Base-by-base conservation (phyloP, 2,329 filamentous ascomycete species). In the Alternaria sp. region DNA sequence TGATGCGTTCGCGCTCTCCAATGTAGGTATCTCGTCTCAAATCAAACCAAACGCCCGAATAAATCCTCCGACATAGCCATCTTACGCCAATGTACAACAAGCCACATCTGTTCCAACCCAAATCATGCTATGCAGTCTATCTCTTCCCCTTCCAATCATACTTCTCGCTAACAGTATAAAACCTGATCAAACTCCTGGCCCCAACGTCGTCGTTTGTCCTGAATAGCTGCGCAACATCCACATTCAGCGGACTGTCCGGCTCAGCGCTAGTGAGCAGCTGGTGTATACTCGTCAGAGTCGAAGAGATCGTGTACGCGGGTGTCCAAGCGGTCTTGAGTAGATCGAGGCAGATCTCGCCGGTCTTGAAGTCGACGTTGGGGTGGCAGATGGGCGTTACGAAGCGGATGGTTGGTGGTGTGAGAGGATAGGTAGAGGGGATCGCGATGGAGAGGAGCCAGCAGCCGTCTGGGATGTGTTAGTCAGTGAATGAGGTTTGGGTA, bases 291-390 rank as follows among this genome's bases (percentile, higher is more conserved):
- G 91, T 90, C 73, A 95, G 83, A 65, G 90, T 91, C 73, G 90
- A 88, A 36, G 90, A 86, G 19, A 98, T 86, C 44, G 90, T 94
- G 80, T 97, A 96, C 17, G 93, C 89, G 1, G 94, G 92, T 62
- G 92, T 91, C 95, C 95, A 98, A 17, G 87, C 86, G 0, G 83
- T 84, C 63, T 87, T 89, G 54, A 99, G 85, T 66, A 98, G 86
- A 77, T 97, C 96, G 26, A 98, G 88, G 80, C 96, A 99, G 76
- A 99, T 96, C 81, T 97, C 94, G 71, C 96, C 96, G 3, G 89
- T 93, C 70, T 85, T 73, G 71, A 79, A 79, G 59, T 79, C 76
- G 73, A 66, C 83, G 56, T 84, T 83, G 1, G 76, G 74, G 61
- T 79, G 78, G 69, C 74, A 78, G 70, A 77, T 78, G 63, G 76